Percentiles rank a stretch among this genome's conserved stretches.
Conservation (phyloP, 2,329 filamentous ascomycete genomes). For the Sordariomycetes sp. region DNA sequence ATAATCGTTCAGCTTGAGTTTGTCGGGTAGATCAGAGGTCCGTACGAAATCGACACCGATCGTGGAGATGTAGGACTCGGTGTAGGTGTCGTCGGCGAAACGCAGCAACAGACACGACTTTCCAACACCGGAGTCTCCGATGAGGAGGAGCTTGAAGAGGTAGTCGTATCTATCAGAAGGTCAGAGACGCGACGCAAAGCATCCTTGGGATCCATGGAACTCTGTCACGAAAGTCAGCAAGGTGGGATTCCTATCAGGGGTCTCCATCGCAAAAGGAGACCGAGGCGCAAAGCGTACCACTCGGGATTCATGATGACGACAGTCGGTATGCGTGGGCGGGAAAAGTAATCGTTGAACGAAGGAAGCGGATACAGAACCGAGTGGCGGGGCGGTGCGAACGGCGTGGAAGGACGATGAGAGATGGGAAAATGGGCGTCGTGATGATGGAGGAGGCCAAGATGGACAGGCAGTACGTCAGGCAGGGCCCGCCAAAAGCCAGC, state of each 20-base stretch:
- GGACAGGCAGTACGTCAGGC: conserved; percentile 4
- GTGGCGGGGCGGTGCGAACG: not conserved
- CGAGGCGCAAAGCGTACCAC: conserved; percentile 56
- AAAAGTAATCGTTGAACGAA: too few species aligned
- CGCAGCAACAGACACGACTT: conserved; percentile 97
- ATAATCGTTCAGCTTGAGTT: conserved; percentile 6
- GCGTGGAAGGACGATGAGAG: conserved; percentile 2
- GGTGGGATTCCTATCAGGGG: conserved; percentile 4
- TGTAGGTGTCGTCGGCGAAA: conserved; percentile 99
- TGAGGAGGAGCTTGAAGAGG: conserved; percentile 99
- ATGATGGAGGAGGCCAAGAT: conserved; percentile 7
- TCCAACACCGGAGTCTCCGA: conserved; percentile 99
- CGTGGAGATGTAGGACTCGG: conserved; percentile 98
- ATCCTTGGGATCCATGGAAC: conserved; percentile 6
- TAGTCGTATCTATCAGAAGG: conserved; percentile 82
- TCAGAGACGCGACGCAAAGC: conserved; percentile 15
- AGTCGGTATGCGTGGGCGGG: too few species aligned
- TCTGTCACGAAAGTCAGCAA: conserved; percentile 6
- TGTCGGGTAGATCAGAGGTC: conserved; percentile 13
- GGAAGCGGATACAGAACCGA: conserved; percentile 1
- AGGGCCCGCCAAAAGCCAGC: too few species aligned
- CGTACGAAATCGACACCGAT: conserved; percentile 98
- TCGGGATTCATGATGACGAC: conserved; percentile 75
- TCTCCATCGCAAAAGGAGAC: conserved; percentile 16
- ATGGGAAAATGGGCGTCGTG: conserved; percentile 3